A percentile compares a stretch with the other conserved stretches of the same genome.
Evolutionary conservation across 208 protist genomes (phyloP).

Genomic region (Trypanosomatidae sp.): DNA sequence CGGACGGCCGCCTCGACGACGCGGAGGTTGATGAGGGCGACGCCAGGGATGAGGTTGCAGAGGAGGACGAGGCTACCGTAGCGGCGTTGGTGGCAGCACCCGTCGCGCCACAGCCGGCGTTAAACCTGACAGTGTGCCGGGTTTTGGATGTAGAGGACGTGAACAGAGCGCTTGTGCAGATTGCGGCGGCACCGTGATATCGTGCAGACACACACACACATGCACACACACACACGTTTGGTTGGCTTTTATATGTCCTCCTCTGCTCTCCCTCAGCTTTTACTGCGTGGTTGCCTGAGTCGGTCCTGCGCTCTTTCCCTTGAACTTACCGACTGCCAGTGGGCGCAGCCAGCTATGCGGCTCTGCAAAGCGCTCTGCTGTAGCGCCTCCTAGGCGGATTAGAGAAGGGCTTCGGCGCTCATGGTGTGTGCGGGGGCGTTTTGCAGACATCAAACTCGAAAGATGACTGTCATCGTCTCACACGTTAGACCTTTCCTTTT

Average conservation of each 20-base stretch:
- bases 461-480: not conserved
- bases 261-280: not conserved
- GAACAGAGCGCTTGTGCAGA: constrained; percentile 22
- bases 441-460: not conserved
- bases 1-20: not conserved
- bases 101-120: constrained; percentile 1
- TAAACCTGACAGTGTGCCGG: constrained; percentile 29
- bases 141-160: constrained; percentile 30
- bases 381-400: not conserved
- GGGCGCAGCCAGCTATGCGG: not conserved
- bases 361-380: not conserved
- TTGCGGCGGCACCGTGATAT: constrained; percentile 8
- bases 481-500: not conserved
- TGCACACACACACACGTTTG: not conserved
- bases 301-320: not conserved
- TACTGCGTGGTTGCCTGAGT: not conserved
- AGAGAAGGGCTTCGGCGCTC: not conserved
- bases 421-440: not conserved
- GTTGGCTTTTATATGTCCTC: not conserved
- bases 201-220: not conserved
- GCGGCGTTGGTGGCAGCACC: not conserved
- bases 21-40: not conserved
- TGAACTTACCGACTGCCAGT: not conserved
- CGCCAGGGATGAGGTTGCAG: not conserved
- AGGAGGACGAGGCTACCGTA: not conserved